Base-by-base conservation (phyloP, 1,284 basidiomycete species). In the Boletellus sp. region DNA sequence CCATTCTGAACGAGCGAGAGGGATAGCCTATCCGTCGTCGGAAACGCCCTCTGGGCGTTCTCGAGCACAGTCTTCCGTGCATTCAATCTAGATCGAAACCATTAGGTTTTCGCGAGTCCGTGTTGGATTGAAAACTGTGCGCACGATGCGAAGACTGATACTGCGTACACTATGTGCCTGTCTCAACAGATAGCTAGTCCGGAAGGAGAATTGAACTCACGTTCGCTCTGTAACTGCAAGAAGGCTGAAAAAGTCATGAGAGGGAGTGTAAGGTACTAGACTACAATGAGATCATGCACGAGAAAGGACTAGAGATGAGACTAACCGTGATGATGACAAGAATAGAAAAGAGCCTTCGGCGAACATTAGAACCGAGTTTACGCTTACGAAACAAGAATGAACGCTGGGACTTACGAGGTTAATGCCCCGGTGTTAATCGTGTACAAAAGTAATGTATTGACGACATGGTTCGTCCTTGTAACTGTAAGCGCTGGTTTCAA, bases 61-160 rank as follows among this genome's bases (percentile, higher is more conserved):
- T 52, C 36, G 21, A 36, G n/a, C 8, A 43, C 33, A 10, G 13
- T 37, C 19, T 24, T 47, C 3, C 54, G 44, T 2, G 54, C 37
- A 10, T 57, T 56, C 30, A 56, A 35, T 24, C 54, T 57, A 33
- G n/a, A 24, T 36, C 8, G 18, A 13, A 8, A 22, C 12, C 10
- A 13, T 33, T 13, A 38, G 13, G 30, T 5, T 8, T 42, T n/a
- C 26, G 7, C 41, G 0, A 11, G 35, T 24, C 6, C 32, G 3
- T 16, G 13, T 21, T 19, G 12, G 15, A 19, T 7, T 6, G 28
- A 33, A 1, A 37, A 24, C 8, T 5, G 28, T 15, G n/a, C 54
- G 45, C 16, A 57, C 55, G 55, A 53, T n/a, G 55, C 46, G 12
- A 56, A 45, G 2, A 57, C 35, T 38, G 55, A 56, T 42, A 57